Evolutionary conservation across 2,329 filamentous ascomycete species (phyloP).

Genomic region (Knoxdaviesia proteae): DNA sequence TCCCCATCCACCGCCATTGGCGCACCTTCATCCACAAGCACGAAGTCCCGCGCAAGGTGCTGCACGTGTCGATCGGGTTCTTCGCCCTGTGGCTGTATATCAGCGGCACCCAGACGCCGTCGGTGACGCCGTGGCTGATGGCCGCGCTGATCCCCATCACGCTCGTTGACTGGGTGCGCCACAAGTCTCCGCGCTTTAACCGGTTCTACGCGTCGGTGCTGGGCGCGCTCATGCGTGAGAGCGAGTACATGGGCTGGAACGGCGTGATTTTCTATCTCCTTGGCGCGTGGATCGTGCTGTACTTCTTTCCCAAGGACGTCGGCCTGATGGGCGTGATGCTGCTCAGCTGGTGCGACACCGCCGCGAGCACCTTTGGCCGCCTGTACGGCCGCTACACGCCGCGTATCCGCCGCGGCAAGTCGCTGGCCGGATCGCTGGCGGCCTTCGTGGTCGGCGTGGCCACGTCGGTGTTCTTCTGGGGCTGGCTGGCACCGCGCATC

Average conservation of each 20-base stretch:
- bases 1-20: slow-evolving; percentile 87
- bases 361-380: slow-evolving; percentile 82
- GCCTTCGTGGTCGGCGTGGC: slow-evolving; percentile 67
- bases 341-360: slow-evolving; percentile 94
- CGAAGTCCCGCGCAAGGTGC: slow-evolving; percentile 79
- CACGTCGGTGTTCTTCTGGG: slow-evolving; percentile 76
- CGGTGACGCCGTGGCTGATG: slow-evolving; percentile 73
- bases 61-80: slow-evolving; percentile 95
- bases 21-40: slow-evolving; percentile 85
- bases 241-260: slow-evolving; percentile 84
- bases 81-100: slow-evolving; percentile 73
- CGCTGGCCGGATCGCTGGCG: slow-evolving; percentile 68
- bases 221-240: slow-evolving; percentile 91
- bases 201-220: slow-evolving; percentile 65
- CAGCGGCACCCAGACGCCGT: slow-evolving; percentile 50
- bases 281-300: slow-evolving; percentile 69
- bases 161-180: slow-evolving; percentile 60
- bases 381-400: slow-evolving; percentile 80
- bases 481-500: slow-evolving; percentile 51
- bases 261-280: slow-evolving; percentile 94
- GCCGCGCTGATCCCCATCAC: slow-evolving; percentile 66
- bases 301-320: slow-evolving; percentile 82
- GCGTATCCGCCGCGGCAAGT: slow-evolving; percentile 70
- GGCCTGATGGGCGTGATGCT: slow-evolving; percentile 76
- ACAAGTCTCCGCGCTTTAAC: slow-evolving; percentile 66